phyloP scores from a whole-genome alignment of 2,329 filamentous ascomycete genomes.

The Cladosporium sphaerospermum region DNA sequence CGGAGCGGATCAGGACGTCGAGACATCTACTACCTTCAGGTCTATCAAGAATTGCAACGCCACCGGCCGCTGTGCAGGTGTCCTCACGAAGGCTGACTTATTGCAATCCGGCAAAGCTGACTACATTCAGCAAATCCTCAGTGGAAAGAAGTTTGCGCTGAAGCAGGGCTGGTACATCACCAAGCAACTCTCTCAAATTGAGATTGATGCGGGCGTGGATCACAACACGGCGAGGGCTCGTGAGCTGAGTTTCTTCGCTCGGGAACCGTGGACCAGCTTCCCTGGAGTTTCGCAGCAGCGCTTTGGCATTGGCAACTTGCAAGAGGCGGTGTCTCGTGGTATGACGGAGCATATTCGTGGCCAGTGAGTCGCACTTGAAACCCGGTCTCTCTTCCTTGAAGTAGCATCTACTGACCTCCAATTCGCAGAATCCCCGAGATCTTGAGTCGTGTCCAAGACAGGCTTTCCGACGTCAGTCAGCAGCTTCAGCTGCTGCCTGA shows the following conservation, averaged over 20 bases:
- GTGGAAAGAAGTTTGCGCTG: slow-evolving; percentile 54
- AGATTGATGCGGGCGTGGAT: slow-evolving; percentile 39
- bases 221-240: slow-evolving; percentile 43
- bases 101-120: slow-evolving; percentile 40
- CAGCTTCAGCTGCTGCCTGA: slow-evolving; percentile 58
- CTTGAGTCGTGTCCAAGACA: slow-evolving; percentile 36
- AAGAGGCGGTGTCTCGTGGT: slow-evolving; percentile 42
- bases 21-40: slow-evolving; percentile 65
- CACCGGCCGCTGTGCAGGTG: slow-evolving; percentile 43
- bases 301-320: slow-evolving; percentile 50
- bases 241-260: slow-evolving; percentile 48
- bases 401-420: neutral
- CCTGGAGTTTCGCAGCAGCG: slow-evolving; percentile 36
- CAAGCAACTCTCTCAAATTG: slow-evolving; percentile 52
- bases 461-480: slow-evolving; percentile 47
- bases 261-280: slow-evolving; percentile 40
- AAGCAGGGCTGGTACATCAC: slow-evolving; percentile 76
- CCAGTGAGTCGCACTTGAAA: slow-evolving; percentile 17
- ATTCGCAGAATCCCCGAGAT: slow-evolving; percentile 33
- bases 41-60: slow-evolving; percentile 44
- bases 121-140: slow-evolving; percentile 36
- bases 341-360: slow-evolving; percentile 42
- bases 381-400: slow-evolving; percentile 11
- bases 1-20: slow-evolving; percentile 71
- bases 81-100: slow-evolving; percentile 80